Evolutionary conservation across 495 filamentous ascomycete genomes (phyloP), one percentile per base, ranked within the genome.

Genomic region (Xylaria grammica): DNA sequence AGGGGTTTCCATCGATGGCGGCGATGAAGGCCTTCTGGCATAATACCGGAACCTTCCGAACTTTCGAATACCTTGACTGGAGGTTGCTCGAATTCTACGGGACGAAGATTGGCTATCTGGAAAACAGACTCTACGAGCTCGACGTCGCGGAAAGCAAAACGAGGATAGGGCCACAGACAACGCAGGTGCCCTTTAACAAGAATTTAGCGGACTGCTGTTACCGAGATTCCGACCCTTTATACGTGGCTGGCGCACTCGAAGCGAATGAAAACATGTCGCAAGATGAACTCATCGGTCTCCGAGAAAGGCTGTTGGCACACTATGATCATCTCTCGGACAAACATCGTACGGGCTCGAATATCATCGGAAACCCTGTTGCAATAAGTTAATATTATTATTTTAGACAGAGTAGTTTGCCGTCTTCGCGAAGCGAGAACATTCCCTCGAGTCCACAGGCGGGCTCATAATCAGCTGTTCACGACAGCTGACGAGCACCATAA

Each of bases 21-120:
- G 56, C 36, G 11, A 27, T 22, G 27, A 9, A 48, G 19, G 22
- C 17, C 27, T n/a, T 22, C 10, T 46, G 34, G 26, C 4, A 40
- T 19, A 59, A 59, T 7, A 32, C n/a, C 27, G 10, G 22, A n/a
- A 59, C 55, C 9, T 48, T 59, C 32, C 27, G 40, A 34, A 32
- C 42, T 4, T 58, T 58, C 40, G 56, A 59, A 4, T 46, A 59
- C 15, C 40, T 26, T 4, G n/a, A 59, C n/a, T 48, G 27, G 56
- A 15, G 29, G 22, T 29, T 24, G 19, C 40, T 48, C 1, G 2
- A 59, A 1, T 46, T 34, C 27, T 46, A 46, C 29, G 56, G 34
- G 19, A 34, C 56, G 29, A 32, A 60, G 10, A 40, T 60, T 13
- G 3, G 26, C 7, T 48, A 48, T 19, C 44, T 60, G 22, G 42